Percentiles rank a stretch among this genome's conserved stretches.
Evolutionary conservation across 345 rosid species (phyloP).

Genomic region (Populus ilicifolia): DNA sequence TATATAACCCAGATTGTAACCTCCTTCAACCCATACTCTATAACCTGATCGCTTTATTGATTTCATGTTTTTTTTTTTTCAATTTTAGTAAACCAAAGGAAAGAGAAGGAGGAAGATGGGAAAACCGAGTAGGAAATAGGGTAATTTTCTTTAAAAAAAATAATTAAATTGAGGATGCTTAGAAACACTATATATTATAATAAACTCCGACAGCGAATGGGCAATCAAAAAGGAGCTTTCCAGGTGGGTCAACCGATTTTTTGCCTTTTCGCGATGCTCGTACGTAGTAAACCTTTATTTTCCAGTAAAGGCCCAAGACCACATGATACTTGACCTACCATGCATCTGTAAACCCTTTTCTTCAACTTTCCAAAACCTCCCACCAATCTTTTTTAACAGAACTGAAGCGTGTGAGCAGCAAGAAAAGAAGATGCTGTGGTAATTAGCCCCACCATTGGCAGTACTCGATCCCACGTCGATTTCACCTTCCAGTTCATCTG

Average conservation of each 20-base stretch:
- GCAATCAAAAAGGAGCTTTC: not conserved
- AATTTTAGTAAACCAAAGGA: too few species aligned
- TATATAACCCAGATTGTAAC: too few species aligned
- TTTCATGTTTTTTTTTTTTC: not conserved
- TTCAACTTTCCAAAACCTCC: not conserved
- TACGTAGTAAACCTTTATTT: not conserved
- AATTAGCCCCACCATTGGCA: not conserved
- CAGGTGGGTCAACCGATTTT: not conserved
- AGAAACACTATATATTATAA: too few species aligned
- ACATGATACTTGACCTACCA: slow-evolving; percentile 37
- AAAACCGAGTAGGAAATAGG: too few species aligned
- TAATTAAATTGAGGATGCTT: too few species aligned
- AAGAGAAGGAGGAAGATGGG: not conserved
- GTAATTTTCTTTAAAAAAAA: too few species aligned
- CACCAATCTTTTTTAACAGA: not conserved
- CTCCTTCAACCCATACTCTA: too few species aligned
- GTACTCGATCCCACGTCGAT: not conserved
- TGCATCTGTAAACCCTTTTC: not conserved
- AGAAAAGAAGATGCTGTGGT: not conserved
- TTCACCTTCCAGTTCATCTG: not conserved
- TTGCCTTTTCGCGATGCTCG: not conserved
- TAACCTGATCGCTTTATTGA: not conserved
- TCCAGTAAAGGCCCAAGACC: slow-evolving; percentile 6
- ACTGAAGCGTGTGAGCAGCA: not conserved
- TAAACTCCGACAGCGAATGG: too few species aligned